Evolutionary conservation across 768 basidiomycete genomes (phyloP), one percentile per base, ranked within the genome.

Genomic region (Naganishia vaughanmartiniae): DNA sequence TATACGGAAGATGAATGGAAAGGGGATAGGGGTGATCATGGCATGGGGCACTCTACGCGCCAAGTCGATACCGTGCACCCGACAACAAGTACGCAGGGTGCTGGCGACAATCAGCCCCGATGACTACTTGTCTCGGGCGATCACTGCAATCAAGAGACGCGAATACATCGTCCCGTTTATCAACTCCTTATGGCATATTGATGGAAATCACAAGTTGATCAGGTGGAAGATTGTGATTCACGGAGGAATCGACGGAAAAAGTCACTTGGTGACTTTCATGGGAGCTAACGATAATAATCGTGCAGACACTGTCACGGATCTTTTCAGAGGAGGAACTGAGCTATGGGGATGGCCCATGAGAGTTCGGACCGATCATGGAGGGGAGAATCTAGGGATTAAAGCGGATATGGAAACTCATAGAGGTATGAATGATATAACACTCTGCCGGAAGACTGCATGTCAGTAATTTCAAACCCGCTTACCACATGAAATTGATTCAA

Each of bases 231-330:
- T 83, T 53, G 81, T 84, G 3, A 80, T 81, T 2, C 84, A 84
- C 73, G 81, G 80, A 0, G 84, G 83, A 66, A 81, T 85, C 12
- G 84, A 85, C 65, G 84, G 84, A 0, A 80, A 81, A 58, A 82
- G 82, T 10, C 74, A 83, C 4, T 75, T 83, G 24, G 73, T 85
- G 1, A 76, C 77, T 19, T 83, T 75, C 0, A 73, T 85, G 7
- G 66, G 66, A 10, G 83, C 82, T 0, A 81, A 76, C 60, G 72
- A 80, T 65, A 84, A 85, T 71, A 86, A 85, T 63, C 63, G 73
- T 3, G 82, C 76, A 0, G 53, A 74, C 0, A 85, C 84, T 6
- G 84, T 85, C 4, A 70, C 83, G 0, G 28, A 76, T 0, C 69
- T 83, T 0, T 77, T 69, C 0, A 21, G 79, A n/a, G 6, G 31